These are phyloP conservation scores for Aspergillus hancockii DNA, from an alignment of 495 filamentous ascomycete species.

Conservation along the genomic window DNA sequence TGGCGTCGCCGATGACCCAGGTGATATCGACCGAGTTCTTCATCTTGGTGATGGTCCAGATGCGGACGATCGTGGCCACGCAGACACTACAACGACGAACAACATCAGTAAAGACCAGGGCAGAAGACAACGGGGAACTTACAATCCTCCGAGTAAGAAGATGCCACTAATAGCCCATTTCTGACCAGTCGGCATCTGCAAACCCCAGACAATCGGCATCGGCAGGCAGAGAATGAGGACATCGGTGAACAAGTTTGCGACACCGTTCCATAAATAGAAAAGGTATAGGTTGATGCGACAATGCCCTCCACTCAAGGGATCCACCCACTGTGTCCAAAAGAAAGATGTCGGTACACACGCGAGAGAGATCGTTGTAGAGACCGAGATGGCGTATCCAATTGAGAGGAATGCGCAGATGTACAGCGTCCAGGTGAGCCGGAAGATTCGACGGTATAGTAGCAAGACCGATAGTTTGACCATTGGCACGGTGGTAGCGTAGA, in stretches of 20 bases:
- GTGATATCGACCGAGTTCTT: constrained; percentile 21
- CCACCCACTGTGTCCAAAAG: constrained; percentile 19
- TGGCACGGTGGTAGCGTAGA: constrained; percentile 16
- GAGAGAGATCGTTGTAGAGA: constrained; percentile 13
- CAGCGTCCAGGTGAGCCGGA: constrained; percentile 15
- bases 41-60: constrained; percentile 16
- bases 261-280: constrained; percentile 20
- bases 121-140: constrained; percentile 12
- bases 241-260: constrained; percentile 34
- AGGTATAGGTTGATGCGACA: constrained; percentile 17
- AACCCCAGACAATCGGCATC: constrained; percentile 34
- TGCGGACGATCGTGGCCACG: constrained; percentile 26
- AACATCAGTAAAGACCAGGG: constrained; percentile 1
- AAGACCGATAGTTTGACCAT: constrained; percentile 26
- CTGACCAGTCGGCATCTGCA: constrained; percentile 32
- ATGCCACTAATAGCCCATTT: constrained; percentile 32
- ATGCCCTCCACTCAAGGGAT: constrained; percentile 14
- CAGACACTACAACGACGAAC: constrained; percentile 21
- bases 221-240: constrained; percentile 37
- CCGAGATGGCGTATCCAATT: constrained; percentile 14
- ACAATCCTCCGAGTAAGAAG: constrained; percentile 38
- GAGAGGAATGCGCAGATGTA: constrained; percentile 20
- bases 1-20: constrained; percentile 21
- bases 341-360: constrained; percentile 16
- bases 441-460: constrained; percentile 22